Percentiles rank a stretch among this genome's conserved stretches.
Conservation (phyloP, 768 basidiomycete species). For the Leccinum imitatum region DNA sequence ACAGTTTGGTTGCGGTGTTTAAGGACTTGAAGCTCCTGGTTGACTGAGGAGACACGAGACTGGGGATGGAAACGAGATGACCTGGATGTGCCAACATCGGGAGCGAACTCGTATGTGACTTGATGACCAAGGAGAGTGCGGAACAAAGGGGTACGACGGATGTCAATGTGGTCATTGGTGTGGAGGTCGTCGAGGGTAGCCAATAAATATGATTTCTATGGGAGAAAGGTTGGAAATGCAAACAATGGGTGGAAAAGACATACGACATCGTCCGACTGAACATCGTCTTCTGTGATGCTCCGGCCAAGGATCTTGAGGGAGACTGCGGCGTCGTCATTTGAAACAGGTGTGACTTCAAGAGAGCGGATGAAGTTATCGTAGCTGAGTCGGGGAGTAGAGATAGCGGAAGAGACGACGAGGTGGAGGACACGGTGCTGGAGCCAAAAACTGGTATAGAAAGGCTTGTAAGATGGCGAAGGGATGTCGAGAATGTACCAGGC, state of each 20-base stretch:
- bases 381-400: slow-evolving; percentile 36
- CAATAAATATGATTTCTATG: slow-evolving; percentile 46
- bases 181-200: slow-evolving; percentile 41
- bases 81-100: slow-evolving; percentile 9
- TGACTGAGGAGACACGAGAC: slow-evolving; percentile 8
- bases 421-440: slow-evolving; percentile 50
- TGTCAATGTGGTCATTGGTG: slow-evolving; percentile 29
- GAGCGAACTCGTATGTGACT: slow-evolving; percentile 23
- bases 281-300: slow-evolving; percentile 40
- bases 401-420: slow-evolving; percentile 40
- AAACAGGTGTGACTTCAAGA: slow-evolving; percentile 32
- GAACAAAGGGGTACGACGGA: slow-evolving; percentile 43
- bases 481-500: slow-evolving; percentile 71
- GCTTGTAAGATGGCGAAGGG: slow-evolving; percentile 46
- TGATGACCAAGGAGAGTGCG: slow-evolving; percentile 32
- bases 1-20: slow-evolving; percentile 38
- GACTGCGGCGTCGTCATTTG: slow-evolving; percentile 32
- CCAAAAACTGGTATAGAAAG: slow-evolving; percentile 49
- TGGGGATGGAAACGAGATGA: slow-evolving; percentile 20
- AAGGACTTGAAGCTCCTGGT: slow-evolving; percentile 34
- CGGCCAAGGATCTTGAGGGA: slow-evolving; percentile 43
- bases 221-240: slow-evolving; percentile 3
- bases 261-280: slow-evolving; percentile 49
- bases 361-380: slow-evolving; percentile 40
- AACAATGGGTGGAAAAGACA: slow-evolving; percentile 19